These are phyloP conservation scores for Trametes cubensis DNA, from an alignment of 768 basidiomycete species.

Conservation along the genomic window DNA sequence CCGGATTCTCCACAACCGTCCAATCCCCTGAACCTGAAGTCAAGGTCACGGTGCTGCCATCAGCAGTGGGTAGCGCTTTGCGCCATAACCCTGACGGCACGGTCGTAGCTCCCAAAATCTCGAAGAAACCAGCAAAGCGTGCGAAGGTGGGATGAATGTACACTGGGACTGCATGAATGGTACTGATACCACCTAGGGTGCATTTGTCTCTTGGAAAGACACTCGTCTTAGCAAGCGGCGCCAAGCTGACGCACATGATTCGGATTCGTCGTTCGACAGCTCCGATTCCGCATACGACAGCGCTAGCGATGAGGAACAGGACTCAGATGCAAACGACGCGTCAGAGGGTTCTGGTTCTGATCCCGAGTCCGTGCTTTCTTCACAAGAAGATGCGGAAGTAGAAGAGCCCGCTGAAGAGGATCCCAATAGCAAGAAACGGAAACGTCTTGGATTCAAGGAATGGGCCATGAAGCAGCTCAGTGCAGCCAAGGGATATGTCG, in stretches of 20 bases:
- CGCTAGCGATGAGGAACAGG: slow-evolving; percentile 26
- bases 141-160: slow-evolving; percentile 41
- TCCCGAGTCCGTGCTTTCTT: slow-evolving; percentile 1
- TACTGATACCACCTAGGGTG: slow-evolving; percentile 31
- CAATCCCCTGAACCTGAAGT: slow-evolving; percentile 17
- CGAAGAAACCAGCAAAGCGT: slow-evolving; percentile 46
- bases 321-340: slow-evolving; percentile 27
- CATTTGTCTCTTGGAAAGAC: slow-evolving; percentile 56
- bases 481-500: slow-evolving; percentile 45
- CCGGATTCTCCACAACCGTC: slow-evolving; percentile 25
- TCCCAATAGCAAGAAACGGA: slow-evolving; percentile 38
- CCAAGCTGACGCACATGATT: slow-evolving; percentile 36
- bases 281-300: slow-evolving; percentile 73
- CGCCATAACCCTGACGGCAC: slow-evolving; percentile 68
- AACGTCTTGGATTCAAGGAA: slow-evolving; percentile 71
- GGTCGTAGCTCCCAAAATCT: slow-evolving; percentile 47
- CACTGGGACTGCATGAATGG: too few relatives aligned
- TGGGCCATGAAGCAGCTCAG: slow-evolving; percentile 87
- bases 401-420: slow-evolving; percentile 29
- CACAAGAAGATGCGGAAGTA: slow-evolving; percentile 23
- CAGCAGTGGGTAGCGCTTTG: slow-evolving; percentile 58
- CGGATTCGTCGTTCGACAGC: slow-evolving; percentile 74
- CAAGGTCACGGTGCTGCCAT: background rate
- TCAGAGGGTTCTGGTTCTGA: slow-evolving; percentile 19
- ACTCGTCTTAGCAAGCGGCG: background rate